A percentile compares a stretch with the other conserved stretches of the same genome.
Evolutionary conservation across 2,329 filamentous ascomycete genomes (phyloP).

Genomic region (Samsoniella hepiali): DNA sequence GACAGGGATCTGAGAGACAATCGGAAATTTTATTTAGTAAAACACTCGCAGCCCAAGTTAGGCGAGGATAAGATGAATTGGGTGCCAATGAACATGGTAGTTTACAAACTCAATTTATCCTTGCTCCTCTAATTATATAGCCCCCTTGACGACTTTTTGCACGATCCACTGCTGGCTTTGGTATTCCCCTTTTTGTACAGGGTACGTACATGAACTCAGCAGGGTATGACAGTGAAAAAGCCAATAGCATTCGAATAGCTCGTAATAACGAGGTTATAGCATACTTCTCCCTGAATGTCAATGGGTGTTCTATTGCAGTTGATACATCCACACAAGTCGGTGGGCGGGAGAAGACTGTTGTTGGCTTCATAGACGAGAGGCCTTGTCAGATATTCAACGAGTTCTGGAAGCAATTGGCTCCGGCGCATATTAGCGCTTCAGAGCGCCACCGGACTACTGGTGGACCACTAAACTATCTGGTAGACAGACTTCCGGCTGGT

Average conservation of each 20-base stretch:
- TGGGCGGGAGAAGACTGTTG: not conserved
- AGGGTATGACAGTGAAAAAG: not conserved
- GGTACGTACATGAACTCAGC: not conserved
- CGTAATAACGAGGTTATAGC: not conserved
- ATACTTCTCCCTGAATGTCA: not conserved
- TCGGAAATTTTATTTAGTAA: no score
- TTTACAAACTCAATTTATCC: not conserved
- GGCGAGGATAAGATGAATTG: not conserved
- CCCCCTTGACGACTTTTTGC: not conserved
- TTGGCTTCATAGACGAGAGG: not conserved
- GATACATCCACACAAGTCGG: not conserved
- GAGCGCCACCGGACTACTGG: not conserved
- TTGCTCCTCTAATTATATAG: not conserved
- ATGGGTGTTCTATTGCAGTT: not conserved
- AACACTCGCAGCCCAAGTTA: not conserved
- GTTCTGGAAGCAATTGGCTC: not conserved
- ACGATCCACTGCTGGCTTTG: not conserved
- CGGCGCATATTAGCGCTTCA: not conserved
- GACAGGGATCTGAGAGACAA: no score
- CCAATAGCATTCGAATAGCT: not conserved
- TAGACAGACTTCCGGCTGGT: slow-evolving; percentile 1
- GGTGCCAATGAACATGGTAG: not conserved
- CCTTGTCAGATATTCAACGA: not conserved
- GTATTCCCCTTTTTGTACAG: not conserved
- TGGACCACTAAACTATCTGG: not conserved